phyloP scores from a whole-genome alignment of 352 stramenopile species.

The Blastocystis sp. region DNA sequence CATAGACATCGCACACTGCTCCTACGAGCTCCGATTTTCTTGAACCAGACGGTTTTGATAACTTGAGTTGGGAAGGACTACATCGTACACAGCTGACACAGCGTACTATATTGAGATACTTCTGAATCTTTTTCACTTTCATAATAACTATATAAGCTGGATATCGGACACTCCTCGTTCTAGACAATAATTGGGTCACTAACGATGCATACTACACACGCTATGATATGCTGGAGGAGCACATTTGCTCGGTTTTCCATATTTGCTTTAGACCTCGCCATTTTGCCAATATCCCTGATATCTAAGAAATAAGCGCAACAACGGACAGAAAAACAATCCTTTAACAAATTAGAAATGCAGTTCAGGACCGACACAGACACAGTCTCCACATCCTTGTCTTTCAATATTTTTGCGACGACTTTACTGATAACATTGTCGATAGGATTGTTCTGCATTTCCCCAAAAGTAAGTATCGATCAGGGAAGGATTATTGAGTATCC shows the following conservation, averaged over 20 bases:
- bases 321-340: not conserved
- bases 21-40: not conserved
- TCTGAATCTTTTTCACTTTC: not conserved
- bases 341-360: not conserved
- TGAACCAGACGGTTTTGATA: not conserved
- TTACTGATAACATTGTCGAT: conserved; percentile 22
- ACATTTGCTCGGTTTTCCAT: conserved; percentile 19
- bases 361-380: not conserved
- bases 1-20: not conserved
- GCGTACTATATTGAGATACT: not conserved
- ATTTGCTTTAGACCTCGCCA: not conserved
- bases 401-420: not conserved
- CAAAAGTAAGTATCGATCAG: no score
- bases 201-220: not conserved
- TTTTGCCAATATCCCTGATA: conserved; percentile 9
- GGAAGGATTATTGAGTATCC: no score
- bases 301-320: not conserved
- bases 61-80: not conserved
- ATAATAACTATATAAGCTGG: not conserved
- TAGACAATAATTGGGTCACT: not conserved
- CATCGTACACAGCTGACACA: not conserved
- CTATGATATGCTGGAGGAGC: not conserved
- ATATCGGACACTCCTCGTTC: not conserved
- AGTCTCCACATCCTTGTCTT: not conserved
- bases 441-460: conserved; percentile 1